Conservation (phyloP, 768 basidiomycete genomes). For the Suillus hirtellus region DNA sequence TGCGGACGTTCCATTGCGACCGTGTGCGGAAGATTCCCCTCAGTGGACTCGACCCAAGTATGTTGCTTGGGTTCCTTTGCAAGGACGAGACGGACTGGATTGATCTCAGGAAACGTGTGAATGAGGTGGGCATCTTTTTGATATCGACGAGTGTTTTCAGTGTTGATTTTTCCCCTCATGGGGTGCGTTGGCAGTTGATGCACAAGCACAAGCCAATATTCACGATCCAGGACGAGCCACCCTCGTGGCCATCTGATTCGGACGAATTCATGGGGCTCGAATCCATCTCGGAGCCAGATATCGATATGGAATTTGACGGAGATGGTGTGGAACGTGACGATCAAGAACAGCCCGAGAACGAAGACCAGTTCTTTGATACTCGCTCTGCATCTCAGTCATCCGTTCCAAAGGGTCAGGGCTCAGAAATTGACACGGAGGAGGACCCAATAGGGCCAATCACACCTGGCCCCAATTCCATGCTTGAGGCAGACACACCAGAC, state of each 20-base stretch:
- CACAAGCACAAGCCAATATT: slow-evolving; percentile 74
- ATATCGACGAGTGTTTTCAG: not conserved
- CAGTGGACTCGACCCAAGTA: slow-evolving; percentile 89
- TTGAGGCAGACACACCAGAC: slow-evolving; percentile 23
- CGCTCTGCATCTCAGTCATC: slow-evolving; percentile 46
- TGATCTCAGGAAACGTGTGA: slow-evolving; percentile 72
- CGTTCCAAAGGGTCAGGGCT: slow-evolving; percentile 44
- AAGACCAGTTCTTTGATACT: slow-evolving; percentile 58
- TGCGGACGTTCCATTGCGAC: slow-evolving; percentile 96
- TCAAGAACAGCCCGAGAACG: slow-evolving; percentile 34
- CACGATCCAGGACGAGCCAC: slow-evolving; percentile 84
- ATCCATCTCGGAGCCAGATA: slow-evolving; percentile 77
- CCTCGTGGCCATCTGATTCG: slow-evolving; percentile 74
- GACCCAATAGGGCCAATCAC: slow-evolving; percentile 72
- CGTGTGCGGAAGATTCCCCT: slow-evolving; percentile 93
- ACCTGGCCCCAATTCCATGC: slow-evolving; percentile 50
- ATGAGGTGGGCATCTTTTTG: slow-evolving; percentile 54
- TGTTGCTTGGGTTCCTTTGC: slow-evolving; percentile 93
- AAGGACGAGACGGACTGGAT: slow-evolving; percentile 83
- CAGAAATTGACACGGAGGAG: slow-evolving; percentile 70
- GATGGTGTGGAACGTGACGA: slow-evolving; percentile 39
- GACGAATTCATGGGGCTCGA: slow-evolving; percentile 77
- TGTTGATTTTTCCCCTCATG: slow-evolving; percentile 10
- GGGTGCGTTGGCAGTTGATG: slow-evolving; percentile 18
- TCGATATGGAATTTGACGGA: slow-evolving; percentile 58